These are phyloP conservation scores for Vigna reflexopilosa DNA, from an alignment of 306 rosid genomes.

Conservation along the genomic window DNA sequence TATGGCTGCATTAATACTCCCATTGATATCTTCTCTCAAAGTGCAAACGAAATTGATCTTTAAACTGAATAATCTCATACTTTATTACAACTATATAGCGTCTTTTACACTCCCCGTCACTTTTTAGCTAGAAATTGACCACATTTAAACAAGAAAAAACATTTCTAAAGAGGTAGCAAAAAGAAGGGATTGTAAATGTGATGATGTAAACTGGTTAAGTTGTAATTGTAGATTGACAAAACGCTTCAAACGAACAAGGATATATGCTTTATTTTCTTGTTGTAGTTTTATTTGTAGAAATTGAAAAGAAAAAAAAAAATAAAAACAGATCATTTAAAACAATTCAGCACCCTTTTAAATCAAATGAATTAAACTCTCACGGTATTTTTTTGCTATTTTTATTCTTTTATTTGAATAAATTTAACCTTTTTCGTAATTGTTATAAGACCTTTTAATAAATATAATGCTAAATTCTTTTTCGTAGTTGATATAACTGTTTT, in stretches of 20 bases:
- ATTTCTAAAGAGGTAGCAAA: background rate
- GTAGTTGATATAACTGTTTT: too few relatives aligned
- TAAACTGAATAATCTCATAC: conserved; percentile 24
- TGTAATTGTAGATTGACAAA: background rate
- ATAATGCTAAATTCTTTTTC: too few relatives aligned
- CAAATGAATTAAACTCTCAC: too few relatives aligned
- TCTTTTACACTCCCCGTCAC: background rate
- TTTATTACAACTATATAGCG: background rate
- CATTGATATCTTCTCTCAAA: conserved; percentile 61
- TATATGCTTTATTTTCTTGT: too few relatives aligned
- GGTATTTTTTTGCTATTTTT: too few relatives aligned
- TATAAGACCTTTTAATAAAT: too few relatives aligned
- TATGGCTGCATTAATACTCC: conserved; percentile 57
- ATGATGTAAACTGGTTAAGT: background rate
- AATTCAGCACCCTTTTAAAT: too few relatives aligned
- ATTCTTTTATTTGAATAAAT: too few relatives aligned
- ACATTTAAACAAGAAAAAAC: background rate
- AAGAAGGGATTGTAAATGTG: background rate
- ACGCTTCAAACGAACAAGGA: background rate
- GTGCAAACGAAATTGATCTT: conserved; percentile 41
- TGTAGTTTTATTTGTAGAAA: too few relatives aligned
- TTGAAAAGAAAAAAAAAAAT: too few relatives aligned
- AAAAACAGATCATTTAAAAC: too few relatives aligned
- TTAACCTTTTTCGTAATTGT: too few relatives aligned
- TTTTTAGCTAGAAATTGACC: conserved; percentile 11